Evolutionary conservation across 23 red algal species (phyloP).

Genomic region (Gracilaria caudata): DNA sequence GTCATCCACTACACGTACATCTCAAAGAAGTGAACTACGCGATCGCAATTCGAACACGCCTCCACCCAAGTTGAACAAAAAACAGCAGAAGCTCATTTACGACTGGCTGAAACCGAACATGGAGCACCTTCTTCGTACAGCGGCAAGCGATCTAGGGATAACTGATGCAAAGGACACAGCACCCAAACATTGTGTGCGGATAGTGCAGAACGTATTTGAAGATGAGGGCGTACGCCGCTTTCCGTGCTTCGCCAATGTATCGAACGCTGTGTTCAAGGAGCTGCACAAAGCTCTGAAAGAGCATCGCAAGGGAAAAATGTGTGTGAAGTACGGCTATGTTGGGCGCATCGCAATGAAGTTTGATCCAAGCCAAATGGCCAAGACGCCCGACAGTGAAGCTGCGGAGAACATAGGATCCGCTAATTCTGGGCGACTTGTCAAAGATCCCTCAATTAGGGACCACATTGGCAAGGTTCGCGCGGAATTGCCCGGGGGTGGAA

Average conservation of each 20-base stretch:
- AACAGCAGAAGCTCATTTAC: background rate
- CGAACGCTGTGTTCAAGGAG: background rate
- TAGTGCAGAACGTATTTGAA: background rate
- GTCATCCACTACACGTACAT: background rate
- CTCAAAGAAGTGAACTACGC: background rate
- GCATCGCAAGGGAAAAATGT: background rate
- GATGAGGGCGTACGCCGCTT: constrained; percentile 12
- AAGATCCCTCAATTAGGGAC: background rate
- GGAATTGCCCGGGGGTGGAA: background rate
- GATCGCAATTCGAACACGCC: background rate
- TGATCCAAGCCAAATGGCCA: background rate
- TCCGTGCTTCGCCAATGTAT: constrained; percentile 7
- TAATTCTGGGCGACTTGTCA: too few relatives aligned
- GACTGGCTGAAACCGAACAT: background rate
- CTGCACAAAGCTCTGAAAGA: background rate
- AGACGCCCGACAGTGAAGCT: background rate
- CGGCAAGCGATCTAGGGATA: background rate
- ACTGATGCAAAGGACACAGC: background rate
- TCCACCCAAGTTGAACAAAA: background rate
- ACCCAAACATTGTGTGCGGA: background rate
- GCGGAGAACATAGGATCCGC: background rate
- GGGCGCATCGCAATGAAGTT: background rate
- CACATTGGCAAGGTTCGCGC: background rate
- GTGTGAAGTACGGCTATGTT: background rate
- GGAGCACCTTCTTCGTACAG: background rate